phyloP scores from a whole-genome alignment of 495 filamentous ascomycete genomes.

The Elaphomyces granulatus region DNA sequence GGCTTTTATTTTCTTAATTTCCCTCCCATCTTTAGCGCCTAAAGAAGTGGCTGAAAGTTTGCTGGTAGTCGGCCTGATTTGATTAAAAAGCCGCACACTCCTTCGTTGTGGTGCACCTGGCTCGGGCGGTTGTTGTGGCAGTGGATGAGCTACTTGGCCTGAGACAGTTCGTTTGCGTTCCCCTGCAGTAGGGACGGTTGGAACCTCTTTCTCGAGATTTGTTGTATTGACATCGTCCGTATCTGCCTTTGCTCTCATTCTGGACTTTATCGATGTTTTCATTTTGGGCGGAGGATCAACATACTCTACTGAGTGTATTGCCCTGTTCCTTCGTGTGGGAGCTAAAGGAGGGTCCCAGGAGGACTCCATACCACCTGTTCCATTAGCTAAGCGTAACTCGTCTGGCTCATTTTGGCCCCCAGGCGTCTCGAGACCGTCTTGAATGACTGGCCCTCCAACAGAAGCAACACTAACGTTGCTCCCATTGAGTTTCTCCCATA shows the following conservation, averaged over 20 bases:
- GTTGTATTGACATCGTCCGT: constrained; percentile 29
- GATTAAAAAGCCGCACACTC: constrained; percentile 65
- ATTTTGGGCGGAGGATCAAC: constrained; percentile 52
- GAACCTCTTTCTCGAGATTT: constrained; percentile 23
- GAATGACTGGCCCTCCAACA: constrained; percentile 15
- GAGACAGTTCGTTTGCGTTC: constrained; percentile 78
- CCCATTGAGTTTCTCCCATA: constrained; percentile 45
- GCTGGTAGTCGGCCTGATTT: constrained; percentile 46
- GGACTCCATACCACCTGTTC: constrained; percentile 15
- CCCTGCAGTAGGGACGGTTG: constrained; percentile 21
- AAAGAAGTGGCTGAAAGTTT: constrained; percentile 37
- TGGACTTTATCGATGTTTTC: constrained; percentile 37
- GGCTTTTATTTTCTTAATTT: constrained; percentile 65
- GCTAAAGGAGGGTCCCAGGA: constrained; percentile 52
- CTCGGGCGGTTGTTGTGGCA: constrained; percentile 38
- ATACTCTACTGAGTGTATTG: constrained; percentile 39
- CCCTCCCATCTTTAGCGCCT: constrained; percentile 46
- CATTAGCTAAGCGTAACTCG: constrained; percentile 27
- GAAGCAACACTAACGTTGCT: constrained; percentile 28
- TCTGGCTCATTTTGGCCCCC: constrained; percentile 30
- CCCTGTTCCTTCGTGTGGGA: constrained; percentile 46
- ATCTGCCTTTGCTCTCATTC: constrained; percentile 36
- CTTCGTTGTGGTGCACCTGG: constrained; percentile 59
- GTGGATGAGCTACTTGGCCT: constrained; percentile 55
- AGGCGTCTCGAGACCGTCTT: constrained; percentile 31